These are phyloP conservation scores for Ophiostoma sp. DNA, from an alignment of 2,329 filamentous ascomycete genomes.

Conservation along the genomic window DNA sequence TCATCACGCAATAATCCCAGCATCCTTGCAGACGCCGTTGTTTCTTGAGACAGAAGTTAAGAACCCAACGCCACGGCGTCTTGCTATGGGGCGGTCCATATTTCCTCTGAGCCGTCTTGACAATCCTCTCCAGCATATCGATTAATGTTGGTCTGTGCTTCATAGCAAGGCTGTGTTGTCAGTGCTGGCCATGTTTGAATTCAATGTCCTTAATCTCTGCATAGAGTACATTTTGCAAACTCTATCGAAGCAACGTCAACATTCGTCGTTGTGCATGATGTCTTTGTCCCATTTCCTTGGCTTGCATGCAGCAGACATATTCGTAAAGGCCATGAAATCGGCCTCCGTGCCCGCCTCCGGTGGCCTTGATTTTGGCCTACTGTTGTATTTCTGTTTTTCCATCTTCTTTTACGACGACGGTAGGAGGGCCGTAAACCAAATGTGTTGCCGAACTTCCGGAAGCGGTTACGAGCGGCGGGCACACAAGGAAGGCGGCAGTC, in stretches of 20 bases:
- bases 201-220: neutral
- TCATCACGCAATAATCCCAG: neutral
- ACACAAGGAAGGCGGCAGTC: neutral
- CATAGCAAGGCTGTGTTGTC: neutral
- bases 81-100: neutral
- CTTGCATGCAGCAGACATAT: neutral
- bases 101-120: neutral
- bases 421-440: neutral
- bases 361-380: neutral
- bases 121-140: neutral
- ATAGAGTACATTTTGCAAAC: neutral
- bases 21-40: neutral
- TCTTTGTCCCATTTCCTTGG: neutral
- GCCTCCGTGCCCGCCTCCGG: neutral
- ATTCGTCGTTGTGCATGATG: neutral
- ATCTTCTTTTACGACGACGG: neutral
- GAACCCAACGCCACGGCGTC: conserved; percentile 7
- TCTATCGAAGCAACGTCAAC: neutral
- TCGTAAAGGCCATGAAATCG: neutral
- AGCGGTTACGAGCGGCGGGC: neutral
- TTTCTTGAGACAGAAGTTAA: neutral
- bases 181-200: neutral
- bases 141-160: neutral
- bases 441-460: neutral
- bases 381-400: neutral